These are phyloP conservation scores for Solanum paucissectum DNA, from an alignment of 257 asterid species.

Conservation along the genomic window DNA sequence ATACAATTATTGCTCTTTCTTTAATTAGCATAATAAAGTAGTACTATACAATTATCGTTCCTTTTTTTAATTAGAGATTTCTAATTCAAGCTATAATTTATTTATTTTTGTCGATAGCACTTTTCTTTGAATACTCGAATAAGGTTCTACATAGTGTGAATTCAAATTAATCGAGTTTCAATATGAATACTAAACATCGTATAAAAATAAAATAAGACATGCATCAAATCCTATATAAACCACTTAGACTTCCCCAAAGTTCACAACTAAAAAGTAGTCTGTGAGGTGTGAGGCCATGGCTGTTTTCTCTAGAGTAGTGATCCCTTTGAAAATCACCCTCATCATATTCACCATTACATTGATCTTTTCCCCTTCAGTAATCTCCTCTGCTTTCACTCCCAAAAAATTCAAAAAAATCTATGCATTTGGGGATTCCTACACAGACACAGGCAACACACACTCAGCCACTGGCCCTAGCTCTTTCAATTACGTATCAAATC, in stretches of 20 bases:
- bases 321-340: neutral
- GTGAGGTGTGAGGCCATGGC: neutral
- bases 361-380: neutral
- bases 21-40: neutral
- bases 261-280: neutral
- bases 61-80: no score
- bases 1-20: no score
- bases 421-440: constrained; percentile 87
- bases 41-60: no score
- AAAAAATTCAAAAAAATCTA: constrained; percentile 36
- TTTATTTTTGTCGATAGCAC: no score
- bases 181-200: fast-evolving
- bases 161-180: no score
- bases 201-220: neutral
- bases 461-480: constrained; percentile 61
- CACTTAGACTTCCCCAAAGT: neutral
- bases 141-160: fast-evolving
- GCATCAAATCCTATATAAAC: neutral
- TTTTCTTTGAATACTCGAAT: no score
- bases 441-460: constrained; percentile 88
- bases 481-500: constrained; percentile 61
- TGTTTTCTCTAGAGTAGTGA: neutral
- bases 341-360: neutral
- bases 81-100: no score
- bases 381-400: neutral